Conservation (phyloP, 352 stramenopile genomes). For the Peronosclerospora sorghi region DNA sequence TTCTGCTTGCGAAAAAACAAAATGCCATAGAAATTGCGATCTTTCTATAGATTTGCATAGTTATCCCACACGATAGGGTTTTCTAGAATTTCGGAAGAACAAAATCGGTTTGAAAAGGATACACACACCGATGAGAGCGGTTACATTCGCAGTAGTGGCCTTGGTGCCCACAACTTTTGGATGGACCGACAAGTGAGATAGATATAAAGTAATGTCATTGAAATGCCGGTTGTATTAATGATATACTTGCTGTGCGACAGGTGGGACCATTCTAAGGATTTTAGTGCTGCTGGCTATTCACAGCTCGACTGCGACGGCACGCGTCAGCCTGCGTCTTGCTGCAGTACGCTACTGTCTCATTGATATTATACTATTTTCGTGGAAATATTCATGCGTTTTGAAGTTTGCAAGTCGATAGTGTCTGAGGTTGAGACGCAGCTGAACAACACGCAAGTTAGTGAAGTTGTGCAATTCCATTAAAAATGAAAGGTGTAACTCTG, state of each 20-base stretch:
- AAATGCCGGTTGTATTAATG: neutral
- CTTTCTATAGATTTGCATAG: conserved; percentile 7
- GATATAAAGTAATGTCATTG: neutral
- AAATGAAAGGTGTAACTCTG: neutral
- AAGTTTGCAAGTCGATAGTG: conserved; percentile 78
- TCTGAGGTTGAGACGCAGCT: conserved; percentile 72
- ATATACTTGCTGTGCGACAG: conserved; percentile 13
- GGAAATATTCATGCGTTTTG: neutral
- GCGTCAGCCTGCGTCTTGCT: conserved; percentile 50
- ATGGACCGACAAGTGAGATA: conserved; percentile 44
- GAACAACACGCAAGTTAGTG: conserved; percentile 48
- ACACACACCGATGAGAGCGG: conserved; percentile 9
- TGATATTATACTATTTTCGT: no score
- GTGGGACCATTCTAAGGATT: conserved; percentile 77
- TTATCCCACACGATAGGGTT: neutral
- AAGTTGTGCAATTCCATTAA: neutral
- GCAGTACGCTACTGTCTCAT: conserved; percentile 38
- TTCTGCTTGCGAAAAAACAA: conserved; percentile 9
- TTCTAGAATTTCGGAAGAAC: conserved; percentile 14
- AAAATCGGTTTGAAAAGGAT: conserved; percentile 2
- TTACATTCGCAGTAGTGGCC: conserved; percentile 6
- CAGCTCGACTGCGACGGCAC: conserved; percentile 55
- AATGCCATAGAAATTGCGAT: conserved; percentile 12
- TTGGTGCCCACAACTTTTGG: conserved; percentile 17
- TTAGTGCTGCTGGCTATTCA: conserved; percentile 43